These are phyloP conservation scores for Cucurbita ficifolia DNA, from an alignment of 306 rosid species.

Conservation along the genomic window DNA sequence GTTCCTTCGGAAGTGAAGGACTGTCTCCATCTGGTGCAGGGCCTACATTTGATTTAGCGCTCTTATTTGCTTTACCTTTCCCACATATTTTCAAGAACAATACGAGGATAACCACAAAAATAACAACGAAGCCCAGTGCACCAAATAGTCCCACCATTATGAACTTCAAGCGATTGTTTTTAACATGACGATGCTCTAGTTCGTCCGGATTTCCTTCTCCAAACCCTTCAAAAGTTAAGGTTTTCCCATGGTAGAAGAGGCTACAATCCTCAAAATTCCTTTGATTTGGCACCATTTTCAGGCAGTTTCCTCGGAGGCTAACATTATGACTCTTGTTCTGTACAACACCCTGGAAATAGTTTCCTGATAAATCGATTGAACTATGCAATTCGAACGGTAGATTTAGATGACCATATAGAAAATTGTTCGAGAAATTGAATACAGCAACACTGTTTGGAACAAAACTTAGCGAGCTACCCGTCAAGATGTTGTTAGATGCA, in stretches of 20 bases:
- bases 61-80: conserved; percentile 18
- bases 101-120: conserved; percentile 36
- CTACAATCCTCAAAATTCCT: conserved; percentile 37
- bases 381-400: conserved; percentile 12
- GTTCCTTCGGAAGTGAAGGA: conserved; percentile 37
- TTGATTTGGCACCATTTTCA: conserved; percentile 32
- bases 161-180: conserved; percentile 33
- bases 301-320: conserved; percentile 46
- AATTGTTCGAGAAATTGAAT: conserved; percentile 58
- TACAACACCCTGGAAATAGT: conserved; percentile 56
- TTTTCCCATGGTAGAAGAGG: conserved; percentile 34
- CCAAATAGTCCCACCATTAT: conserved; percentile 64
- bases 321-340: conserved; percentile 18
- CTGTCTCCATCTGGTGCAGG: conserved; percentile 31
- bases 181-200: conserved; percentile 9
- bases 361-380: conserved; percentile 50
- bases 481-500: conserved; percentile 47
- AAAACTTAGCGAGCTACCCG: conserved; percentile 32
- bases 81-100: conserved; percentile 28
- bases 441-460: conserved; percentile 15
- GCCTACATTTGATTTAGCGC: conserved; percentile 35
- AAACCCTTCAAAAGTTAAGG: conserved; percentile 20
- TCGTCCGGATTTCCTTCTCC: conserved; percentile 8
- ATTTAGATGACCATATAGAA: conserved; percentile 48
- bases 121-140: conserved; percentile 51